Conservation (phyloP, 2,329 filamentous ascomycete species). For the Clonostachys rosea region DNA sequence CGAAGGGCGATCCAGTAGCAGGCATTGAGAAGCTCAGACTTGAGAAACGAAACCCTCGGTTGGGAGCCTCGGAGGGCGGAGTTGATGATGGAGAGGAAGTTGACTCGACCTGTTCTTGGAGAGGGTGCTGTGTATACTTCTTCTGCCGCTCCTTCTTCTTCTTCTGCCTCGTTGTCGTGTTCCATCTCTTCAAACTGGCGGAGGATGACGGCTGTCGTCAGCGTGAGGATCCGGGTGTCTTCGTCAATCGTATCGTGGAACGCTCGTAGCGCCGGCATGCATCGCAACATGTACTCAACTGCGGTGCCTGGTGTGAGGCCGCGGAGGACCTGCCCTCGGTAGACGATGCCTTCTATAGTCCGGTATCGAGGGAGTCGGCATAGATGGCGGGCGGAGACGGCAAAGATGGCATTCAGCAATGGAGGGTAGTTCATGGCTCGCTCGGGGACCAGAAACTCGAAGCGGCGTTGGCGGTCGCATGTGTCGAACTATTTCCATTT, state of each 20-base stretch:
- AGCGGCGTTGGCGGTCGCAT: constrained; percentile 18
- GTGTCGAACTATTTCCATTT: neutral
- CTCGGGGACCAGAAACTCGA: constrained; percentile 27
- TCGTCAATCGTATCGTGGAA: constrained; percentile 28
- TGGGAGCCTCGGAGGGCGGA: constrained; percentile 28
- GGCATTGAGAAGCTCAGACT: constrained; percentile 27
- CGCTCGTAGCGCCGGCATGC: constrained; percentile 29
- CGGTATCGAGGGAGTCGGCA: constrained; percentile 27
- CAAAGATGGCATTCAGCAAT: constrained; percentile 29
- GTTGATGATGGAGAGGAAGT: constrained; percentile 31
- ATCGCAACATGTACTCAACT: constrained; percentile 30
- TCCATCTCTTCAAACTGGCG: constrained; percentile 34
- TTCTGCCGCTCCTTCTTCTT: neutral
- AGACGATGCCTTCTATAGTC: constrained; percentile 17
- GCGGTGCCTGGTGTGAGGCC: constrained; percentile 17
- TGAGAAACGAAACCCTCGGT: constrained; percentile 23
- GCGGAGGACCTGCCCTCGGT: constrained; percentile 15
- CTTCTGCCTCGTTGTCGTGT: constrained; percentile 20
- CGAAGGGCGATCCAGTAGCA: constrained; percentile 33
- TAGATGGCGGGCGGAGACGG: constrained; percentile 27
- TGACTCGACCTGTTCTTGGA: constrained; percentile 17
- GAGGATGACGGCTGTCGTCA: constrained; percentile 31
- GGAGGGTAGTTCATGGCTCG: constrained; percentile 25
- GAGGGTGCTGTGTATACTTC: neutral
- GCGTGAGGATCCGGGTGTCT: constrained; percentile 30